phyloP scores from a whole-genome alignment of 805 yeast genomes.

The Wickerhamomyces hampshirensis region DNA sequence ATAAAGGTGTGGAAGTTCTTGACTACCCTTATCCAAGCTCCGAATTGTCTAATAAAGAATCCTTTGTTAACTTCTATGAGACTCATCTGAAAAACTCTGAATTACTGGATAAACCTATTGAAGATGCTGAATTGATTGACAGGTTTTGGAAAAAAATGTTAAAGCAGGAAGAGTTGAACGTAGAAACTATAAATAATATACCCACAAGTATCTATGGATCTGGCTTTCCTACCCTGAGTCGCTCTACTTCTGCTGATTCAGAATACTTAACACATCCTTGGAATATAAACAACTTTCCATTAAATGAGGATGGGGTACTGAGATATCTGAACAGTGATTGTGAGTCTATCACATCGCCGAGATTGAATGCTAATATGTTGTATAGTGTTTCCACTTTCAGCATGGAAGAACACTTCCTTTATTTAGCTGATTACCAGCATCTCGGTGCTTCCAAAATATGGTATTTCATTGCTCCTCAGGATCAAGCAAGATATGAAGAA shows the following conservation, averaged over 20 bases:
- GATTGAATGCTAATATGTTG: conserved; percentile 47
- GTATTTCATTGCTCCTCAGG: conserved; percentile 59
- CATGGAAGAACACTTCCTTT: conserved; percentile 56
- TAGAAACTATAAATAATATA: conserved; percentile 31
- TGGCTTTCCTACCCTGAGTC: conserved; percentile 26
- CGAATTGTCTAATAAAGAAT: conserved; percentile 44
- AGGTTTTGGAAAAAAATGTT: conserved; percentile 12
- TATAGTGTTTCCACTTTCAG: conserved; percentile 54
- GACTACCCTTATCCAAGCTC: conserved; percentile 35
- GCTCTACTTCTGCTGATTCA: conserved; percentile 15
- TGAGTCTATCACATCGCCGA: conserved; percentile 37
- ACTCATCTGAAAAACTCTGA: conserved; percentile 41
- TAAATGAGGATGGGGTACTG: conserved; percentile 44
- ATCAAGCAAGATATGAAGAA: conserved; percentile 49
- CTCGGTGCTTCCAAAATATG: conserved; percentile 52
- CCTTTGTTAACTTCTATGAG: conserved; percentile 53
- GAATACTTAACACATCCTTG: conserved; percentile 34
- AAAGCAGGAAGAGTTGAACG: conserved; percentile 32
- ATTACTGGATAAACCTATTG: conserved; percentile 9
- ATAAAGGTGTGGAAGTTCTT: conserved; percentile 30
- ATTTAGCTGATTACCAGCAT: conserved; percentile 47
- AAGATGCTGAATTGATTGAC: conserved; percentile 22
- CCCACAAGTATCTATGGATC: conserved; percentile 36
- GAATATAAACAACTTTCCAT: conserved; percentile 54
- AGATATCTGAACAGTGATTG: conserved; percentile 39